Base-by-base conservation (phyloP, 106 monocot species). In the Chionographis japonica region DNA sequence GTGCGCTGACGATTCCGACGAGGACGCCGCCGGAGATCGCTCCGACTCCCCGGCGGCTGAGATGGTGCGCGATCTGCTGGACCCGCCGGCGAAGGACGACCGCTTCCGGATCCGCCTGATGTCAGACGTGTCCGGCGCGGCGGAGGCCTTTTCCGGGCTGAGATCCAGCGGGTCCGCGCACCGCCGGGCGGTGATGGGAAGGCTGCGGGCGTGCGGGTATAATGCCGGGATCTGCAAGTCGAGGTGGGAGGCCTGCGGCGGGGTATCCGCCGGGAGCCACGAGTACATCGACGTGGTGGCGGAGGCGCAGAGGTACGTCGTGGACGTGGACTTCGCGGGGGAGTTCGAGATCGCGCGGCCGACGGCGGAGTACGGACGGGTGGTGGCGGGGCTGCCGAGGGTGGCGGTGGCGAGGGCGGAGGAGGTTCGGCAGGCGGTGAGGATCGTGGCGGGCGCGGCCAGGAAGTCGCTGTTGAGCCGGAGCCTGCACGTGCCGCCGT, bases 191-290 rank as follows among this genome's bases (percentile, higher is more conserved):
- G 72, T 82, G 61, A 75, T 85, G 85, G 66, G 58, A 5, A 27
- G 42, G 59, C 62, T 85, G 60, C 60, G 85, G 50, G 81, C 75
- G 40, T 8, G 38, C 37, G 86, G 83, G 15, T 78, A 86, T 77
- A 65, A 86, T 62, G 85, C 86, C 40, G 90, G 86, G 6, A 11
- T 90, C 50, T 90, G 90, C 86, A 86, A 86, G 83, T 60, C 82
- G 20, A 77, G 68, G 66, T 86, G 83, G 86, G 76, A 77, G 19
- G 16, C 35, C 50, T 42, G 63, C 42, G 69, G 58, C 14, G 52
- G 60, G 8, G 39, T 78, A 18, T 49, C 70, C 12, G 70, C 78
- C 20, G 89, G 89, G 2, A 77, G 36, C 74, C 83, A 89, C 67
- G 85, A 85, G 71, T 89, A 85, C 71, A 79, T 89, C 62, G 89